Evolutionary conservation across 2,329 filamentous ascomycete genomes (phyloP).

Genomic region (Hyphodiscus sp.): DNA sequence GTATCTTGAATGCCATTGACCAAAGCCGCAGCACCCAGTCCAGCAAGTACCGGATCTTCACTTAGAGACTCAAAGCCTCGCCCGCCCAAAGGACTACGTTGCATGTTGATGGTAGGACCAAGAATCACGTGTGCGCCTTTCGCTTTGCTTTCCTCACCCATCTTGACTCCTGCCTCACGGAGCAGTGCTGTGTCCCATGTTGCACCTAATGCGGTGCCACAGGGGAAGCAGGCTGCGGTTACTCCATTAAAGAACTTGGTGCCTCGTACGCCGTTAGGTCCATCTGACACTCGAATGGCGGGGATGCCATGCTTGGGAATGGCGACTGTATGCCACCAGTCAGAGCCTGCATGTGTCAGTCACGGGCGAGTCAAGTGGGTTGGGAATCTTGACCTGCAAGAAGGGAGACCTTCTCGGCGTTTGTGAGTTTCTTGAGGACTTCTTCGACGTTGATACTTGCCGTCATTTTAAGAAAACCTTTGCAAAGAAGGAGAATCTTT

Average conservation of each 20-base stretch:
- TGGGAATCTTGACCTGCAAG: conserved; percentile 36
- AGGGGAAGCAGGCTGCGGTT: conserved; percentile 40
- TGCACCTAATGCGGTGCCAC: conserved; percentile 45
- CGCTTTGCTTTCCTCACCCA: conserved; percentile 58
- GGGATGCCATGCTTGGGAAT: conserved; percentile 28
- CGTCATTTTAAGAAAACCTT: conserved; percentile 30
- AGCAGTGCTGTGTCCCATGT: conserved; percentile 61
- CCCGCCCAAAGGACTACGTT: conserved; percentile 41
- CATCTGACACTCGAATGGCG: conserved; percentile 30
- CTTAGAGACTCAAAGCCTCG: conserved; percentile 43
- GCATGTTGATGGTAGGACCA: conserved; percentile 53
- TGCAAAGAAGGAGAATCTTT: not conserved
- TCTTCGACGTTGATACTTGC: conserved; percentile 48
- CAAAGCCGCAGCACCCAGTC: conserved; percentile 37
- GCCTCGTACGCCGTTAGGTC: conserved; percentile 32
- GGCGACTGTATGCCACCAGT: conserved; percentile 31
- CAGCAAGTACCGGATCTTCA: conserved; percentile 41
- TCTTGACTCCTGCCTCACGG: conserved; percentile 55
- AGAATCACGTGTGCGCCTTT: conserved; percentile 61
- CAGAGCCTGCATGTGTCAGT: conserved; percentile 21
- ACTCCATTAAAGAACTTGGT: conserved; percentile 32
- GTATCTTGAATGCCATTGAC: conserved; percentile 39
- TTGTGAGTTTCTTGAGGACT: conserved; percentile 46
- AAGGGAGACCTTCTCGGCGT: conserved; percentile 47
- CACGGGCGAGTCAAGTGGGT: not conserved